Percentiles rank a stretch among this genome's conserved stretches.
Evolutionary conservation across 2,329 filamentous ascomycete species (phyloP).

Genomic region (Clarireedia paspali): DNA sequence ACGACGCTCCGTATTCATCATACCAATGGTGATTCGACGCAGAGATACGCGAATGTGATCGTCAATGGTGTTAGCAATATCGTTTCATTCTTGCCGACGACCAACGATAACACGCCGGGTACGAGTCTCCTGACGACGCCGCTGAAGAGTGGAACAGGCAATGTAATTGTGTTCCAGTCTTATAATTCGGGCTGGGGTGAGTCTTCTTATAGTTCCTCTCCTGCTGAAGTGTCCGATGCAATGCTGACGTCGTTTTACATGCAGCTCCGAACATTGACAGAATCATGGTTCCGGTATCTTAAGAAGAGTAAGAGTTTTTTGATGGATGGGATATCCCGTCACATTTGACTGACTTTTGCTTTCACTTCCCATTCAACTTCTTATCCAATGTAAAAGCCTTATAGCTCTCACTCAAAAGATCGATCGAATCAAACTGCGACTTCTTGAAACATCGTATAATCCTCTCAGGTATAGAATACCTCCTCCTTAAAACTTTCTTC

Average conservation of each 20-base stretch:
- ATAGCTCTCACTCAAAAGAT: conserved; percentile 20
- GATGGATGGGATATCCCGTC: neutral
- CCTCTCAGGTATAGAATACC: conserved; percentile 17
- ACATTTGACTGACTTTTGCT: too few relatives aligned
- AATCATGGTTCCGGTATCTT: conserved; percentile 43
- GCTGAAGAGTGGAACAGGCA: conserved; percentile 38
- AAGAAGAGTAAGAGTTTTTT: neutral
- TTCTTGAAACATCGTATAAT: conserved; percentile 16
- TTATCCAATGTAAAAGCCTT: conserved; percentile 3
- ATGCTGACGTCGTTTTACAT: conserved; percentile 8
- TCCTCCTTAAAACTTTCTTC: conserved; percentile 13
- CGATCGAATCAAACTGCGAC: conserved; percentile 11
- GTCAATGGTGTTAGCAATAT: conserved; percentile 46
- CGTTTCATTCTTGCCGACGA: conserved; percentile 47
- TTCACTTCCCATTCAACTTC: neutral
- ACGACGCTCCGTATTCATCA: conserved; percentile 49
- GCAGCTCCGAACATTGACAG: conserved; percentile 45
- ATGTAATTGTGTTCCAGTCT: conserved; percentile 41
- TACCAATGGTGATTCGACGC: conserved; percentile 44
- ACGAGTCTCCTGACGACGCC: conserved; percentile 41
- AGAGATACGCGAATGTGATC: conserved; percentile 45
- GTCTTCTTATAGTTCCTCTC: conserved; percentile 7
- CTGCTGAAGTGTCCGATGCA: neutral
- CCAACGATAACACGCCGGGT: conserved; percentile 36
- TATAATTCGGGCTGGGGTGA: conserved; percentile 33